Conservation (phyloP, 768 basidiomycete species). For the Amanita rubescens region DNA sequence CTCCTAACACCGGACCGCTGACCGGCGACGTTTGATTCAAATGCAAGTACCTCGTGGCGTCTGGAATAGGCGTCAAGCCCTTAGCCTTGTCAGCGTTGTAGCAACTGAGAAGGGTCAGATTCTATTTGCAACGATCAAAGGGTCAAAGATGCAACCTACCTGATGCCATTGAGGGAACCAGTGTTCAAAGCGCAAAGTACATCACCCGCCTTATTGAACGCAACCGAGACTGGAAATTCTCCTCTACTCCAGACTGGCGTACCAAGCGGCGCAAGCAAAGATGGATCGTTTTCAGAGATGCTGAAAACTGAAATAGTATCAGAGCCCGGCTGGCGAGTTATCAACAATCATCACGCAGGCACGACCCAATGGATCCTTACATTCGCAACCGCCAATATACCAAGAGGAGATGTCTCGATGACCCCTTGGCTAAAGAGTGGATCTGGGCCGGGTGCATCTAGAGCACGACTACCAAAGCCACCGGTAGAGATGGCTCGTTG, state of each 20-base stretch:
- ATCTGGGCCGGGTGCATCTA: neutral
- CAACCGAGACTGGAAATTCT: neutral
- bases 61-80: neutral
- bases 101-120: neutral
- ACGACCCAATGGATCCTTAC: neutral
- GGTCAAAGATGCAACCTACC: neutral
- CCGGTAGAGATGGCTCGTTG: constrained; percentile 5
- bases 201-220: neutral
- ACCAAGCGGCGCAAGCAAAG: neutral
- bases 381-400: neutral
- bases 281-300: neutral
- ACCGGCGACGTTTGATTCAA: neutral
- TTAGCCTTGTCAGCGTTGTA: neutral
- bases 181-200: neutral
- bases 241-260: neutral
- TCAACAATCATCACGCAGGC: neutral
- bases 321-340: neutral
- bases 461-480: neutral
- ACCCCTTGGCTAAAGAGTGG: constrained; percentile 1
- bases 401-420: neutral
- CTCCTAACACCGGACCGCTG: neutral
- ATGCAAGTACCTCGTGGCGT: neutral
- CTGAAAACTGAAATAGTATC: neutral
- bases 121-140: neutral
- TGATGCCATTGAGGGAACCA: neutral